A percentile compares a stretch with the other conserved stretches of the same genome.
phyloP scores from a whole-genome alignment of 2,329 filamentous ascomycete genomes.

The Calonectria pseudoturangicola region DNA sequence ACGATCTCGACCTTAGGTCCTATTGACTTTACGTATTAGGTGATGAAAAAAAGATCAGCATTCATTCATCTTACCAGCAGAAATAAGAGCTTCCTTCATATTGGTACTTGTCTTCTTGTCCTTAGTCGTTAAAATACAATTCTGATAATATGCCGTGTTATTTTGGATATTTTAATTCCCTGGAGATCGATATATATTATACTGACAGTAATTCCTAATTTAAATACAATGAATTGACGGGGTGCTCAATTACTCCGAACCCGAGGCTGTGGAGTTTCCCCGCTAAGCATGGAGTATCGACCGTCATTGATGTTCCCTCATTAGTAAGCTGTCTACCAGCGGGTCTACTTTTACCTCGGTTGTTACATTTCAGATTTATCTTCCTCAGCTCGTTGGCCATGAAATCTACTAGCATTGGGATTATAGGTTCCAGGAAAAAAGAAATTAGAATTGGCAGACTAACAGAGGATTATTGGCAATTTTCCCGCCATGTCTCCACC shows the following conservation, averaged over 20 bases:
- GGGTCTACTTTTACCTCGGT: neutral
- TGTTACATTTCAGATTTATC: neutral
- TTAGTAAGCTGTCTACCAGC: neutral
- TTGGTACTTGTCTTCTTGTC: neutral
- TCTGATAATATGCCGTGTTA: neutral
- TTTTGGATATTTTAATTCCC: neutral
- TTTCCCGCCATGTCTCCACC: no score
- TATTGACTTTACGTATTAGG: neutral
- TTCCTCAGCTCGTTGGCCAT: no score
- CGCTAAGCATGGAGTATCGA: neutral
- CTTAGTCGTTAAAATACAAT: neutral
- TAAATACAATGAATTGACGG: neutral
- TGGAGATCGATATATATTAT: neutral
- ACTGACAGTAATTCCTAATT: neutral
- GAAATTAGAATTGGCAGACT: no score
- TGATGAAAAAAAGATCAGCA: neutral
- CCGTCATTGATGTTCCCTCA: neutral
- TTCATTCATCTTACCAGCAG: neutral
- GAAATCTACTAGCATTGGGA: no score
- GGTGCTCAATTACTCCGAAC: neutral
- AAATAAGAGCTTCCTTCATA: constrained; percentile 15
- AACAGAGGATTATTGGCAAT: no score
- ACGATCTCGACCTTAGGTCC: constrained; percentile 18
- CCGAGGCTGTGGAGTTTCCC: neutral
- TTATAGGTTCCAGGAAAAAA: no score